Evolutionary conservation across 345 rosid species (phyloP).

Genomic region (Syzygium aqueum): DNA sequence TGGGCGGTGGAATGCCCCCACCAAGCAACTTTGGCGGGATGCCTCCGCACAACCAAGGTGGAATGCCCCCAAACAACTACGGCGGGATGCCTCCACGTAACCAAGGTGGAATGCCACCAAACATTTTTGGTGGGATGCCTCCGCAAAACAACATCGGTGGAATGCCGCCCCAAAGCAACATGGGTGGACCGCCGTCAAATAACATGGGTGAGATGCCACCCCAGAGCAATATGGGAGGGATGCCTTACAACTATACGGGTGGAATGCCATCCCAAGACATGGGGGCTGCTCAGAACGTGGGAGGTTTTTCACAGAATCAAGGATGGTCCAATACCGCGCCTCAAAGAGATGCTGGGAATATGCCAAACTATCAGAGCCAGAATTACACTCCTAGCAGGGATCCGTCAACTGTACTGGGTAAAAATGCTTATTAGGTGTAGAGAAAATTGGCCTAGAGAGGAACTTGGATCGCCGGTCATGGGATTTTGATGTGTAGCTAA

Average conservation of each 20-base stretch:
- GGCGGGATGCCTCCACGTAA: not conserved
- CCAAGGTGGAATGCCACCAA: not conserved
- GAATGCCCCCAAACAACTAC: slow-evolving; percentile 11
- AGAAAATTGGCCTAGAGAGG: too few species aligned
- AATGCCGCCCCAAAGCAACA: too few species aligned
- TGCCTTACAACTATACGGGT: not conserved
- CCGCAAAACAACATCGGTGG: not conserved
- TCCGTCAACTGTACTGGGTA: slow-evolving; percentile 3
- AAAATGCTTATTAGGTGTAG: not conserved
- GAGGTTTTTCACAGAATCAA: not conserved
- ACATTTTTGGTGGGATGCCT: not conserved
- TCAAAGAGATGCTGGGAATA: slow-evolving; percentile 2
- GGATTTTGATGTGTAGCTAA: too few species aligned
- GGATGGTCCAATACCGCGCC: slow-evolving; percentile 10
- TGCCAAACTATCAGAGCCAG: slow-evolving; percentile 6
- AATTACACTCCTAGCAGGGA: slow-evolving; percentile 13
- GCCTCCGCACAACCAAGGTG: slow-evolving; percentile 10
- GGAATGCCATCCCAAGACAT: not conserved
- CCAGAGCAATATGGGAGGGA: slow-evolving; percentile 1
- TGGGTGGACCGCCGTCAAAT: slow-evolving; percentile 1
- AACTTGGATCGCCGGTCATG: too few species aligned
- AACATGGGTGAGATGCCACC: slow-evolving; percentile 9
- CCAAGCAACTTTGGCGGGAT: not conserved
- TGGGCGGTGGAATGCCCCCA: not conserved
- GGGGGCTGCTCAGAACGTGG: not conserved